Base-by-base conservation (phyloP, 2,329 filamentous ascomycete species). In the Mycocentrospora acerina region DNA sequence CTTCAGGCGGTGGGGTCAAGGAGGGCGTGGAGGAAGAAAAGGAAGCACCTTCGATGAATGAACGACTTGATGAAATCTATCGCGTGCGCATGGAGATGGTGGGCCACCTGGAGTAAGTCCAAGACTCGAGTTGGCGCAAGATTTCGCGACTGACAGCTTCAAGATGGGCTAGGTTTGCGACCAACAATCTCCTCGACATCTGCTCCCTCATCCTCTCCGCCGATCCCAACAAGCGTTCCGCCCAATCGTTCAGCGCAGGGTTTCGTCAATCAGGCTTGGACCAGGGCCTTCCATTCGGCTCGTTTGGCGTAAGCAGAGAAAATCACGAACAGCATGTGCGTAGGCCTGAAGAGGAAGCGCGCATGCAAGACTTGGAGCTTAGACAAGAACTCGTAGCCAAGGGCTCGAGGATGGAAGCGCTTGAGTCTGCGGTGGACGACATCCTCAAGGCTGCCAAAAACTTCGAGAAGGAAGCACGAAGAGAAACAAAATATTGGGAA, bases 401-500 rank as follows among this genome's bases (percentile, higher is more conserved):
- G 17, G 90, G 90, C 24, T 91, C 88, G 79, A 85, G 88, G 36
- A 73, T 93, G 46, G 81, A 90, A 57, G 85, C 84, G 30, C 81
- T 95, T 51, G 83, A 86, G 54, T 79, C 80, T 24, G 83, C 86
- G 3, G 83, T 88, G 1, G 84, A 88, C 53, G 83, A 83, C 24
- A 78, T 95, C 15, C 71, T 89, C 11, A 77, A 81, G 8, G 85
- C 90, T 4, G 85, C 87, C 0, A 75, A 78, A 17, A 78, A 88
- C 27, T 70, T 98, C 10, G 80, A 88, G 53, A 79, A 78, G 9
- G 90, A 95, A 64, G 85, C 94, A 24, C 77, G 80, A 8, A 80
- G 82, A 19, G 93, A 98, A 71, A 84, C 83, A 2, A 84, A 79
- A 54, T 98, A 95, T 66, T 98, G 93, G 93, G 79, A 86, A 38